Base-by-base conservation (phyloP, 2,329 filamentous ascomycete species). In the Aspergillus ustus region DNA sequence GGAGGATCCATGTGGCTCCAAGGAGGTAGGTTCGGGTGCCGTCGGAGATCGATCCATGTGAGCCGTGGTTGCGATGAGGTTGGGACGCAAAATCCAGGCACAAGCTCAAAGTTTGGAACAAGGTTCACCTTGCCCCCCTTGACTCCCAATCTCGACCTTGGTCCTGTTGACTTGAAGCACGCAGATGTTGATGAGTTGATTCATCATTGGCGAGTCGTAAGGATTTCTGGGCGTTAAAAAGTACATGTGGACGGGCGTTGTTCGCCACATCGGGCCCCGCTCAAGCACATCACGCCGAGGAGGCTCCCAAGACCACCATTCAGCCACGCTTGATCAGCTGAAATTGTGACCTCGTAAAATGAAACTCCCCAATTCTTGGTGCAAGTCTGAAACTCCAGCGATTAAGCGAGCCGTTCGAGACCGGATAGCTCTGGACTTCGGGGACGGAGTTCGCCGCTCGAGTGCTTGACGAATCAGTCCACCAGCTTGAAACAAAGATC, bases 401-500 rank as follows among this genome's bases (percentile, higher is more conserved):
- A n/a, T n/a, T n/a, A n/a, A n/a, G n/a, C n/a, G n/a, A n/a, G n/a
- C n/a, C n/a, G n/a, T n/a, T n/a, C n/a, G n/a, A n/a, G n/a, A n/a
- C n/a, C n/a, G n/a, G n/a, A n/a, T n/a, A n/a, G n/a, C n/a, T n/a
- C n/a, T n/a, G n/a, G n/a, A n/a, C n/a, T n/a, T n/a, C n/a, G n/a
- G n/a, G 11, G 29, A 50, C 52, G 51, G 58, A 60, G 58, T 51
- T 40, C 29, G 40, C 57, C 43, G 51, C 7, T 2, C 31, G 37
- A 44, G 0, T 20, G 56, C 45, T 25, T 8, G 22, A 34, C 40
- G 25, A 17, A 15, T 13, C 2, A 51, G 11, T 20, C 48, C 45
- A 58, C 52, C 25, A 45, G 45, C 9, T 46, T 61, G 59, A 61
- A 61, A 61, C 59, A 52, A 7, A 40, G 50, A 40, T 40, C 25